These are phyloP conservation scores for Tagetes patula DNA, from an alignment of 129 eudicot genomes.

Conservation along the genomic window DNA sequence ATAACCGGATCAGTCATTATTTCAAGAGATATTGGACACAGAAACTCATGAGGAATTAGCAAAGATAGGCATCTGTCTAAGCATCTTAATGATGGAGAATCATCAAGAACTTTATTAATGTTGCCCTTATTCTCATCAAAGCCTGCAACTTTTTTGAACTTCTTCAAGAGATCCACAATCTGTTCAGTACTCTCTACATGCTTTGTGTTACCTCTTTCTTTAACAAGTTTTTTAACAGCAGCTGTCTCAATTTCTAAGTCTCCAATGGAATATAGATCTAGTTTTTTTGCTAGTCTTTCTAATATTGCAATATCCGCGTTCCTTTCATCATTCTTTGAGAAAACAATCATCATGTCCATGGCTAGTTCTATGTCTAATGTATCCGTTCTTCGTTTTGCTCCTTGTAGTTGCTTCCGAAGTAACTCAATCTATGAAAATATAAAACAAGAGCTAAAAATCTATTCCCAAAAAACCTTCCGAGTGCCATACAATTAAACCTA, in stretches of 20 bases:
- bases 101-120: conserved; percentile 33
- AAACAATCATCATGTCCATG: conserved; percentile 83
- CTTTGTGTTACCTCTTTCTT: conserved; percentile 39
- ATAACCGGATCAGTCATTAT: conserved; percentile 80
- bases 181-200: conserved; percentile 44
- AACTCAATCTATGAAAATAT: conserved; percentile 50
- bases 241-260: conserved; percentile 60
- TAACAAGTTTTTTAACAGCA: conserved; percentile 51
- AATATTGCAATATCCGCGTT: conserved; percentile 66
- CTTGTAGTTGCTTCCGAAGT: conserved; percentile 57
- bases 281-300: conserved; percentile 60
- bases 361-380: conserved; percentile 75
- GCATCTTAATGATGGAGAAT: conserved; percentile 33
- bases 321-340: conserved; percentile 55
- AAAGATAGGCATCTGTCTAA: conserved; percentile 48
- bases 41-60: conserved; percentile 64
- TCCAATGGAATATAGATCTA: conserved; percentile 47
- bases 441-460: neutral
- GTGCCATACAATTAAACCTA: neutral
- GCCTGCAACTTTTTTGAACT: conserved; percentile 69
- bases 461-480: neutral
- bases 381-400: conserved; percentile 69
- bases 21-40: conserved; percentile 74
- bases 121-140: conserved; percentile 48
- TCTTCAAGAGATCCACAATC: conserved; percentile 52